Percentiles rank a stretch among this genome's conserved stretches.
These are phyloP conservation scores for Chlamydomonas eustigma DNA, from an alignment of 139 green algal species.

Conservation along the genomic window DNA sequence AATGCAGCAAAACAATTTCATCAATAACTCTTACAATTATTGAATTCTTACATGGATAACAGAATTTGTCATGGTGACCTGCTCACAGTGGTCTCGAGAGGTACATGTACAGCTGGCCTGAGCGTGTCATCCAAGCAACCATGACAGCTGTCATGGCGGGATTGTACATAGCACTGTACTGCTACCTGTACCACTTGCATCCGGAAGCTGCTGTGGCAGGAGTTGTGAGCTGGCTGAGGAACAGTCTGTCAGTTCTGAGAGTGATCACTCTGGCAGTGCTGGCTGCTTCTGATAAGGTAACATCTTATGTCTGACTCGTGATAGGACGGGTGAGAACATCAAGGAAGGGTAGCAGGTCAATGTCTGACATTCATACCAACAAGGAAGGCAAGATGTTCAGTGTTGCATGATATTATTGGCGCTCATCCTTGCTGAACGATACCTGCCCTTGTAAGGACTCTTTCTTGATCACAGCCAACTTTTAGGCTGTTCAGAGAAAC, in stretches of 20 bases:
- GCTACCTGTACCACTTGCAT: background rate
- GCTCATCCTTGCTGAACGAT: too few species aligned
- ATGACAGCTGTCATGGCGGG: background rate
- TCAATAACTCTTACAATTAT: background rate
- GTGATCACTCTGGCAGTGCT: background rate
- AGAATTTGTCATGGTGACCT: background rate
- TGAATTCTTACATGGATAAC: background rate
- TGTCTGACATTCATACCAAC: background rate
- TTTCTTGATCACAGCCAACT: too few species aligned
- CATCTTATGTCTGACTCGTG: background rate
- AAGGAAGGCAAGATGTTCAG: background rate
- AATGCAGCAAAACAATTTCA: background rate
- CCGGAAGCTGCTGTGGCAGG: background rate
- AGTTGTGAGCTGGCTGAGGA: conserved; percentile 1
- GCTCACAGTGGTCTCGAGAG: conserved; percentile 3
- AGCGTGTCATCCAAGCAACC: background rate
- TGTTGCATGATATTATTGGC: background rate
- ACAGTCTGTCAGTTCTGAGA: background rate
- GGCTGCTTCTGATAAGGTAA: background rate
- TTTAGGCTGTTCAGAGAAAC: too few species aligned
- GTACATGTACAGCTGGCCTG: background rate
- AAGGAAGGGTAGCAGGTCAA: background rate
- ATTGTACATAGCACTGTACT: background rate
- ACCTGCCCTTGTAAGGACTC: too few species aligned
- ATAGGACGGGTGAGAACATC: background rate